phyloP scores from a whole-genome alignment of 2,329 filamentous ascomycete species.

The Cladosporium sp. region DNA sequence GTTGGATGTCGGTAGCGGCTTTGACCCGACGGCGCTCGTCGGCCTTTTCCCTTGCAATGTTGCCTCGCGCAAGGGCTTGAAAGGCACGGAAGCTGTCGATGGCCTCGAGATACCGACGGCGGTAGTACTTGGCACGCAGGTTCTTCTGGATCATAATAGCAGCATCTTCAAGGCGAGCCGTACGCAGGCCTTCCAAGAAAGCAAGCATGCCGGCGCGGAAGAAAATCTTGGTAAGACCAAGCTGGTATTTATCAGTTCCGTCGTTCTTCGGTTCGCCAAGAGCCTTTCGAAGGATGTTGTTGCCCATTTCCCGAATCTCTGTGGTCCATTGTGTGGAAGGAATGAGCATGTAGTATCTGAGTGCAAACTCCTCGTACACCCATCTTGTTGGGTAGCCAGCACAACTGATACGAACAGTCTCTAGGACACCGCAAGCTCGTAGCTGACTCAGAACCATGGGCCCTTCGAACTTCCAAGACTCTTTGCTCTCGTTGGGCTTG shows the following conservation, averaged over 20 bases:
- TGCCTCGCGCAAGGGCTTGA: conserved; percentile 76
- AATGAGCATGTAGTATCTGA: conserved; percentile 97
- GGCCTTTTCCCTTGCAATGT: conserved; percentile 73
- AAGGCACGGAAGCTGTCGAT: conserved; percentile 76
- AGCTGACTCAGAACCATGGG: conserved; percentile 98
- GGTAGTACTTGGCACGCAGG: conserved; percentile 90
- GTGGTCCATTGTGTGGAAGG: conserved; percentile 87
- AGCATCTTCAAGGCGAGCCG: conserved; percentile 84
- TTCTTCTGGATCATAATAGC: conserved; percentile 99
- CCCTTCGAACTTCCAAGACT: conserved; percentile 95
- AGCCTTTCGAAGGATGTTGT: conserved; percentile 85
- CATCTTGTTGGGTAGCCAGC: conserved; percentile 96
- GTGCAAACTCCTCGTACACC: conserved; percentile 98
- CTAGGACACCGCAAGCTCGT: conserved; percentile 95
- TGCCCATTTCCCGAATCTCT: conserved; percentile 91
- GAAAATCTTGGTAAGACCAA: conserved; percentile 67
- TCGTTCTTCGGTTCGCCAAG: conserved; percentile 64
- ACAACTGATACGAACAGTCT: conserved; percentile 96
- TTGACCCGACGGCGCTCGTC: conserved; percentile 80
- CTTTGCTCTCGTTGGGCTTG: conserved; percentile 97
- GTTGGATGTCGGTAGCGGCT: conserved; percentile 91
- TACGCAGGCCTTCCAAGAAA: conserved; percentile 91
- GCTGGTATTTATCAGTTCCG: conserved; percentile 90
- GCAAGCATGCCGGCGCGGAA: conserved; percentile 99
- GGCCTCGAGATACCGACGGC: conserved; percentile 84